Evolutionary conservation across 2,329 filamentous ascomycete genomes (phyloP), one percentile per base, ranked within the genome.

Genomic region (Penicillium concentricum): DNA sequence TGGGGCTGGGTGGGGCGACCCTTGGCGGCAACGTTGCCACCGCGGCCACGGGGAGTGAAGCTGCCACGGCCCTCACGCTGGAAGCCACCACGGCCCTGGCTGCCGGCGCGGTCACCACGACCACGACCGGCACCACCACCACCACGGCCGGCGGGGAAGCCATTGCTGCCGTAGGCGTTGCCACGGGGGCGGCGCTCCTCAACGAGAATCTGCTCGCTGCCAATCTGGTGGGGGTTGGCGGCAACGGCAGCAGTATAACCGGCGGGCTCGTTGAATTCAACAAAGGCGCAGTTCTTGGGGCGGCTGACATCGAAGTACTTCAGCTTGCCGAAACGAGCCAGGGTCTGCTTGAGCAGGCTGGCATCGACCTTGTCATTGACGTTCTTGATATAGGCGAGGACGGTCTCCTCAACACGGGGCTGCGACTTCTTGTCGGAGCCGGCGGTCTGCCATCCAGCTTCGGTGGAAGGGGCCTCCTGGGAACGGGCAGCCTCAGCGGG

Each of bases 251-350:
- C 88, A 74, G 91, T 84, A 78, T 96, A 97, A 45, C 86, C 91
- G 54, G 92, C 86, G 22, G 85, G 73, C 45, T 88, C 89, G 71
- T 87, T 89, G 76, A 94, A 99, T 75, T 99, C 94, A 58, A 97
- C 91, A 72, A 97, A 97, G 26, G 94, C 94, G 71, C 92, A 97
- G 82, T 94, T 97, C 93, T 96, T 97, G 68, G 76, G 77, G 62
- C 85, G 82, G 72, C 81, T 85, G 64, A 87, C 81, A 68, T 87
- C 85, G 66, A 86, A 85, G 71, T 87, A 86, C 59, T 78, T 78
- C 46, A 87, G 72, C 70, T 87, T 84, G 61, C 85, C 85, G 61
- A 87, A 92, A 66, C 87, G 85, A 65, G 86, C 81, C 50, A 99
- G 80, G 52, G 85, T 83, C 51, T 82, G 81, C 74, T 83, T 88